phyloP scores from a whole-genome alignment of 306 rosid species.

The Rosa rugosa region DNA sequence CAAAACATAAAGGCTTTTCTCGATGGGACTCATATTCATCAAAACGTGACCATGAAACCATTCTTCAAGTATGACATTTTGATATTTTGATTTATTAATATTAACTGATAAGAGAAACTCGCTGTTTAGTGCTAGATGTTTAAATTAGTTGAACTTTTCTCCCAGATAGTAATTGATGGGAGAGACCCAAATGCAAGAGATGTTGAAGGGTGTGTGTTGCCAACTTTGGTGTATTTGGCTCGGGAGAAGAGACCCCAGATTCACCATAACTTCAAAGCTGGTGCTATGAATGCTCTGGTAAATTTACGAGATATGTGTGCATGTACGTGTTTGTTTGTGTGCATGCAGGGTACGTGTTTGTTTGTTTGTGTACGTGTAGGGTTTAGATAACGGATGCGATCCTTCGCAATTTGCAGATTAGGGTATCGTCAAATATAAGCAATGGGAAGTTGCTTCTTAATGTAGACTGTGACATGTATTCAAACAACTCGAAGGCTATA shows the following conservation, averaged over 20 bases:
- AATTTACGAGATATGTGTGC: not conserved
- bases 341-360: not conserved
- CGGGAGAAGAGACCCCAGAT: conserved; percentile 71
- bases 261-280: conserved; percentile 78
- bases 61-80: conserved; percentile 49
- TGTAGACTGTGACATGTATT: conserved; percentile 86
- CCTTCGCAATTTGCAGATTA: conserved; percentile 38
- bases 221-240: conserved; percentile 70
- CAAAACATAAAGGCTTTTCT: conserved; percentile 46
- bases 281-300: conserved; percentile 88
- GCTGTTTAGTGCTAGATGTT: not conserved
- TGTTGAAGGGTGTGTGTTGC: conserved; percentile 45
- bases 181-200: conserved; percentile 57
- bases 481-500: conserved; percentile 59
- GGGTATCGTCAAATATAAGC: conserved; percentile 76
- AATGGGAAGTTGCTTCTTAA: conserved; percentile 57
- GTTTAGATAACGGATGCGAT: not conserved
- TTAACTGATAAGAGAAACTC: not conserved
- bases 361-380: not conserved
- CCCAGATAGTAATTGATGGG: conserved; percentile 59
- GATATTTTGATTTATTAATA: not conserved
- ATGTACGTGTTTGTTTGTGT: not conserved
- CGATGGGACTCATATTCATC: conserved; percentile 63
- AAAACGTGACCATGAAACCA: conserved; percentile 61
- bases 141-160: not conserved